Evolutionary conservation across 352 stramenopile species (phyloP).

Genomic region (Globisporangium takayamanum): DNA sequence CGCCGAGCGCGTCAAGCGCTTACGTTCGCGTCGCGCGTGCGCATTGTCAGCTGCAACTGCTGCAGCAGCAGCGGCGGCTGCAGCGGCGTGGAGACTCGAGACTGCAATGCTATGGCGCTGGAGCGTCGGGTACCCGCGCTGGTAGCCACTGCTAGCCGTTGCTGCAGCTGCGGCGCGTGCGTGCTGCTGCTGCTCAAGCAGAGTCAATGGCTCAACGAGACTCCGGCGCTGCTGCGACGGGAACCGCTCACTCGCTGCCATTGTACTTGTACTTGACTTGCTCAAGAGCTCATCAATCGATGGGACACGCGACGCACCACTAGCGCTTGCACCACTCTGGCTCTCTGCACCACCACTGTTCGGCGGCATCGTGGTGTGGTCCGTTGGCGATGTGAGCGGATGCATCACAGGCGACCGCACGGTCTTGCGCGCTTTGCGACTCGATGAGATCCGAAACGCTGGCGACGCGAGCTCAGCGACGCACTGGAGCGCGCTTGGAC

Average conservation of each 20-base stretch:
- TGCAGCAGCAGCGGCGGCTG: neutral
- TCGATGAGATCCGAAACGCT: constrained; percentile 74
- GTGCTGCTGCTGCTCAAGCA: constrained; percentile 11
- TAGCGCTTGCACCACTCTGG: neutral
- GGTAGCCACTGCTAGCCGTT: neutral
- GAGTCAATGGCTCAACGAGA: constrained; percentile 13
- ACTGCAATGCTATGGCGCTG: constrained; percentile 16
- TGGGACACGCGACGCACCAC: constrained; percentile 11
- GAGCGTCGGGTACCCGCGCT: constrained; percentile 10
- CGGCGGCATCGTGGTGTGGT: neutral
- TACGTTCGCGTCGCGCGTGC: constrained; percentile 46
- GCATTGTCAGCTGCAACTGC: constrained; percentile 20
- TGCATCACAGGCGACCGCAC: constrained; percentile 46
- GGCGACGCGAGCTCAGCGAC: constrained; percentile 52
- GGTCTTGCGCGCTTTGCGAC: constrained; percentile 74
- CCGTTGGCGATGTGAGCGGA: constrained; percentile 6
- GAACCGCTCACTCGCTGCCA: neutral
- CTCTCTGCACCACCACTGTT: constrained; percentile 11
- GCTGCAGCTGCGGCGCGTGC: neutral
- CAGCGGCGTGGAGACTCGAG: constrained; percentile 10
- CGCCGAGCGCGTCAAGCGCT: constrained; percentile 59
- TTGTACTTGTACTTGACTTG: constrained; percentile 9
- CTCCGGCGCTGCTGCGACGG: constrained; percentile 14
- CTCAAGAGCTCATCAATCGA: constrained; percentile 44
- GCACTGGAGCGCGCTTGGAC: constrained; percentile 33